Conservation (phyloP, 176 grass and related monocot genomes). For the Oryza coarctata region DNA sequence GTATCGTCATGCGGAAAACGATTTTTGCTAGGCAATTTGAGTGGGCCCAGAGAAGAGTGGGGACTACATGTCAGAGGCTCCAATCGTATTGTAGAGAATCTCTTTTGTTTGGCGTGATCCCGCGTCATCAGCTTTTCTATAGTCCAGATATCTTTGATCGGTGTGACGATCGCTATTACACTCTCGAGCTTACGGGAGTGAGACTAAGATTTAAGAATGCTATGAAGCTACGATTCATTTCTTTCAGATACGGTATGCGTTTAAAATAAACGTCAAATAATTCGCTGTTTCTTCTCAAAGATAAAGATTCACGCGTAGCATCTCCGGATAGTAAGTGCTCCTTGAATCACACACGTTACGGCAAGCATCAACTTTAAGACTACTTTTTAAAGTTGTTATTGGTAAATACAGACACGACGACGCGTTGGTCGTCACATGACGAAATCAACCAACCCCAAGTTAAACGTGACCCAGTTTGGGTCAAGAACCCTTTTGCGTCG, state of each 20-base stretch:
- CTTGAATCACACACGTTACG: not conserved
- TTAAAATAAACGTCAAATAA: not conserved
- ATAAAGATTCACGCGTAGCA: not conserved
- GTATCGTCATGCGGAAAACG: not conserved
- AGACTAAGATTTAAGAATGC: not conserved
- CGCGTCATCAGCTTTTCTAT: not conserved
- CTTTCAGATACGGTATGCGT: not conserved
- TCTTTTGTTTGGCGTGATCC: no score
- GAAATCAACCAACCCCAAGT: slow-evolving; percentile 12
- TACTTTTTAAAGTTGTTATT: not conserved
- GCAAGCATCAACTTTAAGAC: not conserved
- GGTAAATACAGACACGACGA: slow-evolving; percentile 10
- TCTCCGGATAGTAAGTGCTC: not conserved
- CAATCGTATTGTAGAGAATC: no score
- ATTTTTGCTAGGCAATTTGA: not conserved
- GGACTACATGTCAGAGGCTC: not conserved
- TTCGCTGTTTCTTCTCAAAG: not conserved
- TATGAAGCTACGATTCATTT: not conserved
- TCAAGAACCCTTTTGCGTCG: not conserved
- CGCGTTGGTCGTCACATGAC: not conserved
- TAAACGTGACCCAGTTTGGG: slow-evolving; percentile 14
- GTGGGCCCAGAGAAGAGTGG: not conserved
- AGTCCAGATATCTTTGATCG: no score
- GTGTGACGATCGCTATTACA: not conserved
- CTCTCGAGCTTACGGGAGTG: no score